Evolutionary conservation across 1,139 yeast species (phyloP), one percentile per base, ranked within the genome.

Genomic region (Blastobotrys serpentis): DNA sequence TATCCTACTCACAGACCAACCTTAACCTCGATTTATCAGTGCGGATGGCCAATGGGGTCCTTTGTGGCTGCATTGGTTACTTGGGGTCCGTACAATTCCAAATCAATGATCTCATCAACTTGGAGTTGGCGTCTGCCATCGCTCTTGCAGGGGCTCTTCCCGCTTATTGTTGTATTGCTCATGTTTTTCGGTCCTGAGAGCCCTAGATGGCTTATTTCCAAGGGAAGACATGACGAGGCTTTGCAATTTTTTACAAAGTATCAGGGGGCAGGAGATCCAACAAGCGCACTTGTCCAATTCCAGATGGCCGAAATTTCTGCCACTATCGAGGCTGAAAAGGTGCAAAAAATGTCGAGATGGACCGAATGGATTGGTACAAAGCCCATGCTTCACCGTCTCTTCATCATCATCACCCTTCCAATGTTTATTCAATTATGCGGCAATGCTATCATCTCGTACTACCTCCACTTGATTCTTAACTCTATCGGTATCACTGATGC

Each of bases 201-300:
- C 11, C 89, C 90, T 53, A 77, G 89, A 71, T 84, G 86, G 86
- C 73, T 83, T 55, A 69, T 82, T 56, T 71, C 82, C 17, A 71
- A 75, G 50, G 77, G 75, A 46, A 72, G 78, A 55, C 67, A 69
- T 52, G 74, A 74, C 41, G 82, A 80, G 54, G 82, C 83, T 17
- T 51, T 63, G 29, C 53, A 61, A 39, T 54, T 66, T 37, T 54
- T 70, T 13, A 47, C 53, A 22, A 56, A 56, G 44, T 56, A 57
- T 33, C 65, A 60, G 43, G 40, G 40, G 3, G 40, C 40, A 2
- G 64, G 58, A 23, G 52, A 44, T 14, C 60, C 57, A 4, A 36
- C 32, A 5, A 39, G 42, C 14, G 58, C 58, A 42, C 44, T 59
- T 11, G 60, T 59, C 10, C 38, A 49, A 33, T 55, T 42, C 38